phyloP scores from a whole-genome alignment of 345 rosid species.

The thale cress (Arabidopsis thaliana) region DNA sequence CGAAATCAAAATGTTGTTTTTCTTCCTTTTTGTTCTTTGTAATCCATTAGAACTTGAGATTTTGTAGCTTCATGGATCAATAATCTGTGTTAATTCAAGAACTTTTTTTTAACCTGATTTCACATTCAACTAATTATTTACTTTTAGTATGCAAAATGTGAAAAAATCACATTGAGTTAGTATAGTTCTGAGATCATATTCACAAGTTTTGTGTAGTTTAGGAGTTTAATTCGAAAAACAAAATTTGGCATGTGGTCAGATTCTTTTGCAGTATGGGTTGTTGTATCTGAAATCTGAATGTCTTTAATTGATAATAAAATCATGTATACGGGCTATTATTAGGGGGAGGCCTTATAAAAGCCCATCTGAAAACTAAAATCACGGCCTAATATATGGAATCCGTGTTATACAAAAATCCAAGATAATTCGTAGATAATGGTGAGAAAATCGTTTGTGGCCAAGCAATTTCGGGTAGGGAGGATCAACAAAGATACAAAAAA shows the following conservation, averaged over 20 bases:
- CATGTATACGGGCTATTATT: not conserved
- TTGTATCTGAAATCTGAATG: not conserved
- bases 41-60: constrained; percentile 26
- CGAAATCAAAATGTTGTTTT: constrained; percentile 23
- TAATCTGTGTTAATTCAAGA: constrained; percentile 26
- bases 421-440: constrained; percentile 25
- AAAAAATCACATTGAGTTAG: not conserved
- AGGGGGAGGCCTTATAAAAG: constrained; percentile 6
- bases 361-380: constrained; percentile 13
- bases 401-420: constrained; percentile 13
- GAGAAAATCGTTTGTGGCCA: constrained; percentile 36
- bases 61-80: constrained; percentile 33
- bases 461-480: constrained; percentile 22
- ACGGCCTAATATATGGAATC: constrained; percentile 21
- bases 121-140: not conserved
- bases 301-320: not conserved
- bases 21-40: not conserved
- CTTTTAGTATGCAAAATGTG: not conserved
- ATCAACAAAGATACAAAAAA: constrained; percentile 33
- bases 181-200: not conserved
- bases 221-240: not conserved
- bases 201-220: not conserved
- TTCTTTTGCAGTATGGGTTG: constrained; percentile 10
- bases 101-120: not conserved
- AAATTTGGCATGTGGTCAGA: not conserved